Percentiles rank a stretch among this genome's conserved stretches.
phyloP scores from a whole-genome alignment of 768 basidiomycete genomes.

The Trametes cubensis region DNA sequence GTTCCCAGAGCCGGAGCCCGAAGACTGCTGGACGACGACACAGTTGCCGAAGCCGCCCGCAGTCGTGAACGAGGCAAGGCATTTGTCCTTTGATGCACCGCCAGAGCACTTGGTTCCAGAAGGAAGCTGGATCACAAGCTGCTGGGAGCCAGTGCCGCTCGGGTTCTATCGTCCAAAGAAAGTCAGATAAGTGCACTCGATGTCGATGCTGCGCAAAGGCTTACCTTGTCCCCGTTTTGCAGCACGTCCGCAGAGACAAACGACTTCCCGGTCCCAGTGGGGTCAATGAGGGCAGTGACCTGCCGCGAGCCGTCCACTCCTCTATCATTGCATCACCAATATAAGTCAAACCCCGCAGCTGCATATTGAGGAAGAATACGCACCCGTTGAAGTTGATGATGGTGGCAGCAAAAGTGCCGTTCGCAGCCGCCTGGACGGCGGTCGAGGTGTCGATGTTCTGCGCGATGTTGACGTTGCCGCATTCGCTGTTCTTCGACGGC shows the following conservation, averaged over 20 bases:
- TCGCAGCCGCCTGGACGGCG: slow-evolving; percentile 30
- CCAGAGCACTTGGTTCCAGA: slow-evolving; percentile 54
- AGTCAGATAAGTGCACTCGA: background rate
- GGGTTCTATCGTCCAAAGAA: slow-evolving; percentile 42
- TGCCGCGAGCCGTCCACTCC: slow-evolving; percentile 51
- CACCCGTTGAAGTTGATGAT: slow-evolving; percentile 53
- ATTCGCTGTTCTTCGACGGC: slow-evolving; percentile 37
- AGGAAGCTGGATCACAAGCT: slow-evolving; percentile 49
- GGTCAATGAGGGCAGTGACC: slow-evolving; percentile 49
- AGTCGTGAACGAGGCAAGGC: slow-evolving; percentile 54
- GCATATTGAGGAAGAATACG: slow-evolving; percentile 12
- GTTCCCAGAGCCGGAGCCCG: slow-evolving; percentile 8
- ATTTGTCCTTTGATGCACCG: slow-evolving; percentile 46
- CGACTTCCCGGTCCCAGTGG: slow-evolving; percentile 39
- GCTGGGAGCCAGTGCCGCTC: slow-evolving; percentile 39
- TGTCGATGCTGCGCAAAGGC: slow-evolving; percentile 18
- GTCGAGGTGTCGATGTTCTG: slow-evolving; percentile 42
- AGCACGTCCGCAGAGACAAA: slow-evolving; percentile 44
- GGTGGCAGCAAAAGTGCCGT: slow-evolving; percentile 46
- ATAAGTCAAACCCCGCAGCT: background rate
- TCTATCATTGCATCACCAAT: slow-evolving; percentile 26
- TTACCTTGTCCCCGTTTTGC: slow-evolving; percentile 52
- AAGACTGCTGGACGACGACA: slow-evolving; percentile 45
- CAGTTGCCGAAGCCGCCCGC: slow-evolving; percentile 59
- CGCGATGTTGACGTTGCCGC: slow-evolving; percentile 48